These are phyloP conservation scores for Dichotomopilus funicola DNA, from an alignment of 2,329 filamentous ascomycete genomes.

Conservation along the genomic window DNA sequence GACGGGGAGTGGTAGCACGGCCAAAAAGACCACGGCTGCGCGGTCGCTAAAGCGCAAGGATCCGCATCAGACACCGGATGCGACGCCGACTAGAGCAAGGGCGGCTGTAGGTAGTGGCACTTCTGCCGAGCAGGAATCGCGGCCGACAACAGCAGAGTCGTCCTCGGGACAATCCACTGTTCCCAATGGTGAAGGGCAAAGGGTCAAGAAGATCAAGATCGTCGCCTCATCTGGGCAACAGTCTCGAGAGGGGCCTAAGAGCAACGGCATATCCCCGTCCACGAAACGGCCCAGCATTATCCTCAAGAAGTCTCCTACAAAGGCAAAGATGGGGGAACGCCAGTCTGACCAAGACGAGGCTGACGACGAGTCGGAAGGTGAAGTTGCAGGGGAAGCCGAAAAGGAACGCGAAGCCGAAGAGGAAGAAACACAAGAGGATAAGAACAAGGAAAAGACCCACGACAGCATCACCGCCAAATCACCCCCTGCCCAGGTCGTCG, in stretches of 20 bases:
- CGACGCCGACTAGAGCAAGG: conserved; percentile 10
- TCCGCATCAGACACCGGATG: conserved; percentile 16
- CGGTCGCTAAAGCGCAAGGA: conserved; percentile 24
- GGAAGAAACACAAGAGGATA: conserved; percentile 3
- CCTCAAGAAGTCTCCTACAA: not conserved
- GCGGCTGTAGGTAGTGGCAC: not conserved
- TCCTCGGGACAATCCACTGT: not conserved
- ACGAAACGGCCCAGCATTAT: conserved; percentile 10
- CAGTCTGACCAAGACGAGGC: not conserved
- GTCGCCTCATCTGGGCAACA: not conserved
- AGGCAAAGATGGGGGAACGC: not conserved
- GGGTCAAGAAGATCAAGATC: conserved; percentile 13
- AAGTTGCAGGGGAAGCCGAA: too few relatives aligned
- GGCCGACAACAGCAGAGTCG: not conserved
- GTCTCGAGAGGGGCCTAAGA: not conserved
- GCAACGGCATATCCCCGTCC: not conserved
- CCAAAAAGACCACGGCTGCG: conserved; percentile 14
- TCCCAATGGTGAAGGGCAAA: not conserved
- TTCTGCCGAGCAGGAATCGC: not conserved
- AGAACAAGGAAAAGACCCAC: not conserved
- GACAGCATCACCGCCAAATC: too few relatives aligned
- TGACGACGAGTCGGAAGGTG: not conserved
- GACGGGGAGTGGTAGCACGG: conserved; percentile 9
- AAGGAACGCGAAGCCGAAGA: not conserved
- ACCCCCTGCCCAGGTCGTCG: too few relatives aligned